phyloP scores from a whole-genome alignment of 2,329 filamentous ascomycete species.

The Ceratocystis huliohia region DNA sequence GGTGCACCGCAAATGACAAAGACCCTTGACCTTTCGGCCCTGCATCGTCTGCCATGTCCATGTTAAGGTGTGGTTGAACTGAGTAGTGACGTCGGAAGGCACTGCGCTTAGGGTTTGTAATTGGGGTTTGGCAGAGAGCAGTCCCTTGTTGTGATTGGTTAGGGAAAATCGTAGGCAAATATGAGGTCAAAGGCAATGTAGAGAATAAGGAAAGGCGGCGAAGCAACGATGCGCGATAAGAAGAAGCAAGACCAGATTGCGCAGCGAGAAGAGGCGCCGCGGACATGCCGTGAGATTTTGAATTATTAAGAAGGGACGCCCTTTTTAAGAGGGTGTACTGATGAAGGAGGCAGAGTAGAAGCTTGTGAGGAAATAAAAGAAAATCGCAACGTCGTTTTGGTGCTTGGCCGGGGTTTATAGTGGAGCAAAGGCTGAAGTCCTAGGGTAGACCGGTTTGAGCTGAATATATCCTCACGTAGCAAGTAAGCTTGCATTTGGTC shows the following conservation, averaged over 20 bases:
- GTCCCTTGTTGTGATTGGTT: neutral
- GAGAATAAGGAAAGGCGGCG: neutral
- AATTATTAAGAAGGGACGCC: too few species aligned
- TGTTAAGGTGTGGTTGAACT: neutral
- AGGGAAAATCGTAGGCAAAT: neutral
- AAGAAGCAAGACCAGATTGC: neutral
- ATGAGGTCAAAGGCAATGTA: neutral
- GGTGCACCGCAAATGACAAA: constrained; percentile 50
- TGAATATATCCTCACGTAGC: too few species aligned
- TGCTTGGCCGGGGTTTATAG: too few species aligned
- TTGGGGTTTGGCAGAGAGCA: neutral
- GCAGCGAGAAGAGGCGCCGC: neutral
- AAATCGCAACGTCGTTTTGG: too few species aligned
- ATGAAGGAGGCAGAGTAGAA: neutral
- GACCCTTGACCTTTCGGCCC: neutral
- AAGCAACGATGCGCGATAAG: neutral
- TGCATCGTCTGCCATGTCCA: neutral
- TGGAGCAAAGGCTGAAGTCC: too few species aligned
- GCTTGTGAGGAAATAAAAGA: neutral
- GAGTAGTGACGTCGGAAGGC: neutral
- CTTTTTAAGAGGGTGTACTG: neutral
- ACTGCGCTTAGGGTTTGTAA: neutral
- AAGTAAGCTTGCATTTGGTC: too few species aligned
- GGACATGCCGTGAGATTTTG: neutral
- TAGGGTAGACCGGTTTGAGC: too few species aligned